A percentile compares a stretch with the other conserved stretches of the same genome.
These are phyloP conservation scores for Rhododendron simsii DNA, from an alignment of 148 eudicot genomes.

Conservation along the genomic window DNA sequence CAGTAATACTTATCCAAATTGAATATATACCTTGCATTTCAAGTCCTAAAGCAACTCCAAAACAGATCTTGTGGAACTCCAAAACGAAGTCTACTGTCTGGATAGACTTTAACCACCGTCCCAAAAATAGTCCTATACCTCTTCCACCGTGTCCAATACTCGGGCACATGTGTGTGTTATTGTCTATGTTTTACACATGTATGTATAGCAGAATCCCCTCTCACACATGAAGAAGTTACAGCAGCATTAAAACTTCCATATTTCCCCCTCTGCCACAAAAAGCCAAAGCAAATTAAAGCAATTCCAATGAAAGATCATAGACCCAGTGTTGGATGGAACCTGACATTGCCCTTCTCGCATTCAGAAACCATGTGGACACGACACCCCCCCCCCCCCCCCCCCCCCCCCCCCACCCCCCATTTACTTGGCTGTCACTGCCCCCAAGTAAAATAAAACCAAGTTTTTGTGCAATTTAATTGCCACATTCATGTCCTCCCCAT, in stretches of 20 bases:
- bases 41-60: too few relatives aligned
- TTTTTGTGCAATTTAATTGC: not conserved
- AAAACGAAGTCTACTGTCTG: too few relatives aligned
- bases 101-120: too few relatives aligned
- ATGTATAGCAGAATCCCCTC: not conserved
- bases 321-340: not conserved
- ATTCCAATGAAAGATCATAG: not conserved
- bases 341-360: not conserved
- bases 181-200: not conserved
- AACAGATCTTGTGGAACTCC: not conserved
- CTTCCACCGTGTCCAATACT: too few relatives aligned
- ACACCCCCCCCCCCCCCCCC: not conserved
- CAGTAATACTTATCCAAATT: too few relatives aligned
- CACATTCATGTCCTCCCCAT: not conserved
- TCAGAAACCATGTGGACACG: not conserved
- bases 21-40: too few relatives aligned
- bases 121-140: too few relatives aligned
- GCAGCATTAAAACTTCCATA: not conserved
- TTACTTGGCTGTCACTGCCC: not conserved
- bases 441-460: not conserved
- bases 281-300: not conserved
- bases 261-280: not conserved
- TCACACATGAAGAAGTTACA: not conserved
- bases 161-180: too few relatives aligned
- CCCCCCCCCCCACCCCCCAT: too few relatives aligned